A percentile compares a stretch with the other conserved stretches of the same genome.
phyloP scores from a whole-genome alignment of 1,284 basidiomycete genomes.

The Sphaerobolus stellatus region DNA sequence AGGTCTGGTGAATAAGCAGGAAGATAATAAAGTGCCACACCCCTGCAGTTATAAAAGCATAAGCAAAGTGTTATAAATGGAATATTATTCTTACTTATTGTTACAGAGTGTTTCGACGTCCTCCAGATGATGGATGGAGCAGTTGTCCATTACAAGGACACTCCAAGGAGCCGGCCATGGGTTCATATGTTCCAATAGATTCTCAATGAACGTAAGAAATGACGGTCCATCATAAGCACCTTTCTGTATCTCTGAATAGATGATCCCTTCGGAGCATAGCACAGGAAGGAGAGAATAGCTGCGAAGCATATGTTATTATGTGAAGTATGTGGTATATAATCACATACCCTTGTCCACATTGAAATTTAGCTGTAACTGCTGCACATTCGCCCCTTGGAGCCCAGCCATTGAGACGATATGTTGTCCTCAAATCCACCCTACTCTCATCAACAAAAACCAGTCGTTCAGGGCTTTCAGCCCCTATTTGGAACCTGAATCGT shows the following conservation, averaged over 20 bases:
- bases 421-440: neutral
- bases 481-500: neutral
- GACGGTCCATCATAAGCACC: constrained; percentile 23
- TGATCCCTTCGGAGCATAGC: constrained; percentile 28
- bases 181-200: constrained; percentile 31
- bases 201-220: constrained; percentile 30
- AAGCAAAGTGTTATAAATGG: neutral
- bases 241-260: constrained; percentile 23
- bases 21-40: constrained; percentile 15
- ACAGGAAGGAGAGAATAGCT: constrained; percentile 38
- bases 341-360: constrained; percentile 23
- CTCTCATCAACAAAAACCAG: neutral
- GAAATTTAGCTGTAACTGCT: constrained; percentile 20
- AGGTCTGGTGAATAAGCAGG: constrained; percentile 21
- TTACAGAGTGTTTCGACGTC: constrained; percentile 14
- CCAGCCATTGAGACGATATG: constrained; percentile 19
- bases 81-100: constrained; percentile 26
- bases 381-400: constrained; percentile 22
- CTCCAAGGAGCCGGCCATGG: constrained; percentile 26
- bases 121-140: constrained; percentile 27
- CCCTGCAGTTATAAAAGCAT: constrained; percentile 5
- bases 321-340: constrained; percentile 10
- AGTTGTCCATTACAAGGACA: constrained; percentile 38
- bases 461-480: neutral
- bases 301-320: neutral